Base-by-base conservation (phyloP, 2,329 filamentous ascomycete species). In the Zopfia rhizophila region DNA sequence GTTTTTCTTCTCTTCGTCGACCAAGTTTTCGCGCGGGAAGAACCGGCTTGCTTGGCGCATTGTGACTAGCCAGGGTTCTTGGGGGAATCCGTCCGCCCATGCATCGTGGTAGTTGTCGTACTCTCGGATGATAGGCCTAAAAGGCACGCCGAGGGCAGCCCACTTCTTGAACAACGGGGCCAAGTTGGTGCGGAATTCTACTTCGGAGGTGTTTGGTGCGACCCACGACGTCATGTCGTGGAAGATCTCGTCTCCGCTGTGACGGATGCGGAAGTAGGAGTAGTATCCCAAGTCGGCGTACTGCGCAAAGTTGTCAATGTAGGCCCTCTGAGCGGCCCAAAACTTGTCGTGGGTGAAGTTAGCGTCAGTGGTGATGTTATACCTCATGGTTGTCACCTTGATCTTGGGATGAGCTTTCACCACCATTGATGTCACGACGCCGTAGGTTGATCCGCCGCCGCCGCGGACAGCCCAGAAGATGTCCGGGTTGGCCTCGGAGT, bases 401-500 rank as follows among this genome's bases (percentile, higher is more conserved):
- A 17, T 65, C 50, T 1, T 55, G 2, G 61, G 46, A 13, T 58
- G 45, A 1, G 57, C 49, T 35, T 55, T 28, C 8, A 58, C 31
- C 2, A 48, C 42, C 52, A 64, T 63, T 2, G 35, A 51, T 7
- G 61, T 65, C n/a, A 68, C 60, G 7, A 68, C 51, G 6, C 57
- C 75, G 25, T 60, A 58, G 17, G 63, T 66, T 5, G 66, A 72
- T 25, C 56, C 58, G 3, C 63, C 62, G 19, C 54, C 56, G 7
- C 70, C 70, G 18, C 69, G 61, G 6, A 72, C 56, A 1, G 67
- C 68, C 43, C 53, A 61, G 55, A 65, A 74, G 8, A 74, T 66
- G 27, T 77, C 73, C 2, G 45, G 44, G 32, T 76, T 71, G 24
- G 66, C 56, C 3, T 38, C 32, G 6, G 44, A 31, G 25, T 60